phyloP scores from a whole-genome alignment of 495 filamentous ascomycete genomes.

The Annulohypoxylon stygium region DNA sequence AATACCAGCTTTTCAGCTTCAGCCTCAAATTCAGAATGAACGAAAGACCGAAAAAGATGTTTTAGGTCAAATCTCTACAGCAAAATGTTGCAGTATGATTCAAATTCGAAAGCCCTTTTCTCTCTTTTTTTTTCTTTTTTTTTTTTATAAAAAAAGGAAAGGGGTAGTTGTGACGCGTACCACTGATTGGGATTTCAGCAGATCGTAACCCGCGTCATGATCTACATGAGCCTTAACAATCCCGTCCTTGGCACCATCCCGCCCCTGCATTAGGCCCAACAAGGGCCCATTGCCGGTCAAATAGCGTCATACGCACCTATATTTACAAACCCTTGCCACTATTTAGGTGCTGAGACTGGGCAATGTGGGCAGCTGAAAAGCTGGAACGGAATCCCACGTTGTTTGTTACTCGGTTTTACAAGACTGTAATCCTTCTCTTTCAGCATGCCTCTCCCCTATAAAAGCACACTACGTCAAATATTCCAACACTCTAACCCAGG shows the following conservation, averaged over 20 bases:
- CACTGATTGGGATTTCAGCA: constrained; percentile 15
- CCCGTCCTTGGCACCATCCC: constrained; percentile 23
- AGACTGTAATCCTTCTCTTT: not conserved
- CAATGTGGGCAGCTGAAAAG: constrained; percentile 1
- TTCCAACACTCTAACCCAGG: not conserved
- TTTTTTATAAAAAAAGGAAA: constrained; percentile 6
- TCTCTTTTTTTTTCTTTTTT: too few relatives aligned
- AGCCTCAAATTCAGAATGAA: constrained; percentile 1
- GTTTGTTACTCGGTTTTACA: not conserved
- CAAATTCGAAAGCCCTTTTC: constrained; percentile 5
- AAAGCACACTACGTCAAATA: not conserved
- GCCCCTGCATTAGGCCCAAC: constrained; percentile 29
- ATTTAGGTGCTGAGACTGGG: not conserved
- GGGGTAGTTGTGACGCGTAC: constrained; percentile 30
- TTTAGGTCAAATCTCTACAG: constrained; percentile 3
- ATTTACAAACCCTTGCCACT: not conserved
- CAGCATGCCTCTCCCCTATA: not conserved
- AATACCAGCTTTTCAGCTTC: constrained; percentile 20
- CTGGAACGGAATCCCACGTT: not conserved
- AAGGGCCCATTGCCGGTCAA: not conserved
- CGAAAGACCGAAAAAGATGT: constrained; percentile 1
- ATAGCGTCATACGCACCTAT: constrained; percentile 11
- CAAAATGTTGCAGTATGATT: not conserved
- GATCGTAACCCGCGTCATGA: constrained; percentile 30
- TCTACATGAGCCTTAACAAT: constrained; percentile 28